phyloP scores from a whole-genome alignment of 2,329 filamentous ascomycete genomes.

The Epichloe uncinata region DNA sequence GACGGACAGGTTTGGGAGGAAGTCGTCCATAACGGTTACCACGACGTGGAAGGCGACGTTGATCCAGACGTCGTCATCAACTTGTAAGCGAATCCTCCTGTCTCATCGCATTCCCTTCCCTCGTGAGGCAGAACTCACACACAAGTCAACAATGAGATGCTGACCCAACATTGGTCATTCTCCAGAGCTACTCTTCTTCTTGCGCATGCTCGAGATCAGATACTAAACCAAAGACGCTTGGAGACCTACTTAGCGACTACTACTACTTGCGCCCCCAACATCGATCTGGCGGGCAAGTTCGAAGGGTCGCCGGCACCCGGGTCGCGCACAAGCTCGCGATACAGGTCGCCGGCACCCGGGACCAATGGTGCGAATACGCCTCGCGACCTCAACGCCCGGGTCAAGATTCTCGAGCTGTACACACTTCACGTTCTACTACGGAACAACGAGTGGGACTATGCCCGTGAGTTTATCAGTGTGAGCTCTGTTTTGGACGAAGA shows the following conservation, averaged over 20 bases:
- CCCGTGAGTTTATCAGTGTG: slow-evolving; percentile 75
- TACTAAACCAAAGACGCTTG: slow-evolving; percentile 71
- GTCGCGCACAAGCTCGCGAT: slow-evolving; percentile 22
- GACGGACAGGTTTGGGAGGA: slow-evolving; percentile 93
- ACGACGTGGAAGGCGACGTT: slow-evolving; percentile 76
- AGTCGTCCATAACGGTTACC: slow-evolving; percentile 75
- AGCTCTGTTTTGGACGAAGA: slow-evolving; percentile 87
- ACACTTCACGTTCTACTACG: slow-evolving; percentile 87
- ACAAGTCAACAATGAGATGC: not conserved
- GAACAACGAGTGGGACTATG: slow-evolving; percentile 94
- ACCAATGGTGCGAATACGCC: slow-evolving; percentile 65
- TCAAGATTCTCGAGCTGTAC: slow-evolving; percentile 91
- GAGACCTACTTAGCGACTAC: slow-evolving; percentile 80
- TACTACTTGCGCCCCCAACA: slow-evolving; percentile 52
- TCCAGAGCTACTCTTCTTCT: slow-evolving; percentile 73
- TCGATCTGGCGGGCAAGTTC: slow-evolving; percentile 57
- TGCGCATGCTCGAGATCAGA: slow-evolving; percentile 76
- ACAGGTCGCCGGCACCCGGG: slow-evolving; percentile 33
- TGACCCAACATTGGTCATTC: not conserved
- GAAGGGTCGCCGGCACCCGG: slow-evolving; percentile 28
- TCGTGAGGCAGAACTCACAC: not conserved
- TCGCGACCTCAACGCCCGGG: slow-evolving; percentile 66
- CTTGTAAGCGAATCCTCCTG: slow-evolving; percentile 40
- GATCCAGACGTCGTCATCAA: slow-evolving; percentile 92
- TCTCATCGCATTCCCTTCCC: not conserved